Conservation (phyloP, 352 stramenopile genomes). For the Globisporangium spiculum region DNA sequence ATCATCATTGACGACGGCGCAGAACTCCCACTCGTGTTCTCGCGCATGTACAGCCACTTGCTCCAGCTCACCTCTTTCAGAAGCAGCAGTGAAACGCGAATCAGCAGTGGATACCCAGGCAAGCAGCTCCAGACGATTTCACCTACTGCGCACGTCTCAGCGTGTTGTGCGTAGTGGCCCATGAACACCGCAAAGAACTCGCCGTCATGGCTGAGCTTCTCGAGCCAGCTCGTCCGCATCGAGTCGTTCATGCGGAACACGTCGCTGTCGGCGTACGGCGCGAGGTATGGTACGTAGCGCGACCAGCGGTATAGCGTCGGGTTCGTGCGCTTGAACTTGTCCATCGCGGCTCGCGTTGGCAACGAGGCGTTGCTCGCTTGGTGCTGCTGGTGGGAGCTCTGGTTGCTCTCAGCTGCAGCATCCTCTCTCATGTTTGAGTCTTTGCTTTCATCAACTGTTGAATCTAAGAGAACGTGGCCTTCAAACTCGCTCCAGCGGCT, state of each 20-base stretch:
- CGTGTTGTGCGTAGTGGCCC: conserved; percentile 48
- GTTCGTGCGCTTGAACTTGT: conserved; percentile 50
- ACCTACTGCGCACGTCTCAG: conserved; percentile 31
- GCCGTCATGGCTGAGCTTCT: conserved; percentile 58
- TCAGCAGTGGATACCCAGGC: conserved; percentile 60
- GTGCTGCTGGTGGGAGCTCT: conserved; percentile 23
- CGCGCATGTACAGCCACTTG: conserved; percentile 57
- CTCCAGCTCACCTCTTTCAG: conserved; percentile 66
- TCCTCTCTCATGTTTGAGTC: conserved; percentile 5
- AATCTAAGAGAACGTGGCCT: conserved; percentile 37
- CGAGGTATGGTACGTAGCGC: conserved; percentile 54
- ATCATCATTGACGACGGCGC: conserved; percentile 27
- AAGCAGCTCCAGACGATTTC: conserved; percentile 48
- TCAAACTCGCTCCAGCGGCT: conserved; percentile 57
- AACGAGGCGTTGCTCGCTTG: neutral
- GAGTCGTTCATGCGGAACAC: conserved; percentile 54
- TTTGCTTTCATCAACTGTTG: conserved; percentile 18
- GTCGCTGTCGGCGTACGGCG: conserved; percentile 46
- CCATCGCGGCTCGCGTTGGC: conserved; percentile 17
- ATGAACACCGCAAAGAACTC: conserved; percentile 80
- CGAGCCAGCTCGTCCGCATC: conserved; percentile 39
- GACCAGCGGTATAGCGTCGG: conserved; percentile 64
- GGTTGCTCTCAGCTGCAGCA: conserved; percentile 13
- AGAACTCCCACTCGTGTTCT: conserved; percentile 29
- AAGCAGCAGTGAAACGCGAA: conserved; percentile 52